phyloP scores from a whole-genome alignment of 1,284 basidiomycete species.

The Cryptococcus sp. region DNA sequence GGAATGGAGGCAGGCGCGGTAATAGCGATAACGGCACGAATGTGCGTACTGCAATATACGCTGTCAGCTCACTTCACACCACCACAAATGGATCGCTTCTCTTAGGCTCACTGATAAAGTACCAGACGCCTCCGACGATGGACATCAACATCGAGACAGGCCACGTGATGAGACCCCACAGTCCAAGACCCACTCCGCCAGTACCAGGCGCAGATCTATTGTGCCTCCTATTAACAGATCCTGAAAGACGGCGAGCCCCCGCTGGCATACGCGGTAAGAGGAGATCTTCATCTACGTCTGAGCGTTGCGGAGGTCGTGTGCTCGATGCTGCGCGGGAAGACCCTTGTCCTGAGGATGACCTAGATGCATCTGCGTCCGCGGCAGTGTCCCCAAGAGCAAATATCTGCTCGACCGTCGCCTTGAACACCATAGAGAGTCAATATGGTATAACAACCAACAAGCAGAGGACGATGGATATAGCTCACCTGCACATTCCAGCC shows the following conservation, averaged over 20 bases:
- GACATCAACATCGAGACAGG: slow-evolving; percentile 42
- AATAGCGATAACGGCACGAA: slow-evolving; percentile 49
- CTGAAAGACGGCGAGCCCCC: slow-evolving; percentile 21
- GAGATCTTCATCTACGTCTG: slow-evolving; percentile 19
- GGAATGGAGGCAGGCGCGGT: slow-evolving; percentile 47
- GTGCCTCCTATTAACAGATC: slow-evolving; percentile 7
- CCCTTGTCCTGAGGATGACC: slow-evolving; percentile 2
- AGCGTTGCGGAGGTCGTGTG: slow-evolving; percentile 8
- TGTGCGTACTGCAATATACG: slow-evolving; percentile 39
- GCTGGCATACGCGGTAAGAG: slow-evolving; percentile 13
- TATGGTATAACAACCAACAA: no score
- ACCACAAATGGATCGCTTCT: background rate
- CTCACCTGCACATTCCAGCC: slow-evolving; percentile 53
- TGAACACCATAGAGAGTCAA: background rate
- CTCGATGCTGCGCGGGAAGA: background rate
- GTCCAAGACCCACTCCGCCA: slow-evolving; percentile 19
- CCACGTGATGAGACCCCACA: slow-evolving; percentile 40
- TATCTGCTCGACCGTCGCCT: slow-evolving; percentile 44
- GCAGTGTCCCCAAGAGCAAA: slow-evolving; percentile 26
- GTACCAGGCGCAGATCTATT: slow-evolving; percentile 11
- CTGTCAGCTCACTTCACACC: no score
- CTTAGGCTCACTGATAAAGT: slow-evolving; percentile 47
- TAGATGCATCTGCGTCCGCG: background rate
- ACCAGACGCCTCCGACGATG: slow-evolving; percentile 49
- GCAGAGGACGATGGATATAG: slow-evolving; percentile 4